Percentiles rank a stretch among this genome's conserved stretches.
These are phyloP conservation scores for Batrachochytrium dendrobatidis DNA, from an alignment of 371 early-diverging fungal genomes.

Conservation along the genomic window DNA sequence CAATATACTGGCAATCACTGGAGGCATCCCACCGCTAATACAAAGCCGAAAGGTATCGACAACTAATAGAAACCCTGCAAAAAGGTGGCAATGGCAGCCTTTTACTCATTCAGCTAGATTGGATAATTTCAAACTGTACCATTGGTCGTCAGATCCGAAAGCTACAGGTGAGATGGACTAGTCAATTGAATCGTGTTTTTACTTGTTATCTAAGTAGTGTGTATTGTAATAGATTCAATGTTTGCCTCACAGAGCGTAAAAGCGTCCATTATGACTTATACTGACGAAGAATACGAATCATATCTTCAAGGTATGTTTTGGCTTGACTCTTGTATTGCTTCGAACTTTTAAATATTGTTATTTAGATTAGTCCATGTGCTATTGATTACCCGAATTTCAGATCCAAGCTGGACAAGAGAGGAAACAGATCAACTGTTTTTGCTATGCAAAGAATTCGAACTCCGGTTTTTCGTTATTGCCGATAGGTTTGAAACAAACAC, in stretches of 20 bases:
- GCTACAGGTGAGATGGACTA: conserved; percentile 29
- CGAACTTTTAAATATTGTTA: too few relatives aligned
- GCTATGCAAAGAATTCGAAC: conserved; percentile 67
- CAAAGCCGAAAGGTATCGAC: too few relatives aligned
- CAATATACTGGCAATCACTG: too few relatives aligned
- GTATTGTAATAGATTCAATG: not conserved
- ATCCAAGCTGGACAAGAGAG: conserved; percentile 70
- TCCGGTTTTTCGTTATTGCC: conserved; percentile 73
- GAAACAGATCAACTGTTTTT: conserved; percentile 80
- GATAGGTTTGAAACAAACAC: conserved; percentile 61
- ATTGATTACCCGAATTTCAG: conserved; percentile 31
- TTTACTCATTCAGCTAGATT: conserved; percentile 72
- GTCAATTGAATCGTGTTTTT: too few relatives aligned
- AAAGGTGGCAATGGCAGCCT: conserved; percentile 52
- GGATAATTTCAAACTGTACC: conserved; percentile 62
- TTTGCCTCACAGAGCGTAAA: conserved; percentile 62
- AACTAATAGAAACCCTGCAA: too few relatives aligned
- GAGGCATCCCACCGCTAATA: too few relatives aligned
- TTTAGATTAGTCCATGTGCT: too few relatives aligned
- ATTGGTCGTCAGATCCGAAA: conserved; percentile 67
- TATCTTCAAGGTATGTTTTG: conserved; percentile 36
- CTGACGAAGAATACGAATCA: conserved; percentile 62
- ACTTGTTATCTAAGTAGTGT: too few relatives aligned
- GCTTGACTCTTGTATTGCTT: too few relatives aligned
- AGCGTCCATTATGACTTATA: conserved; percentile 54